Base-by-base conservation (phyloP, 257 asterid genomes). In the Nicotiana otophora region DNA sequence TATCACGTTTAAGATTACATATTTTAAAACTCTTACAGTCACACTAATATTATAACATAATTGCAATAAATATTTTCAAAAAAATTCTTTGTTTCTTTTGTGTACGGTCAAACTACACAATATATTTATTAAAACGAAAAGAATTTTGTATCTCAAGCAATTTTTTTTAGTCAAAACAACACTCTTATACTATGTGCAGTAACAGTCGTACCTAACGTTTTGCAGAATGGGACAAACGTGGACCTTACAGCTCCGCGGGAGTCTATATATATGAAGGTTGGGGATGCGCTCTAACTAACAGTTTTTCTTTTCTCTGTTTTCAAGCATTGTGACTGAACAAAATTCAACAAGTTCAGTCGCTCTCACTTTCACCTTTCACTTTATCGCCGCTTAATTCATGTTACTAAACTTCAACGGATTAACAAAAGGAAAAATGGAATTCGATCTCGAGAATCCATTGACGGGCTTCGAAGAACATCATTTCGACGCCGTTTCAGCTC, bases 391-490 rank as follows among this genome's bases (percentile, higher is more conserved):
- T 26, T 26, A 14, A 26, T 48, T 51, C 16, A 51, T 51, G 2
- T 5, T 74, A 14, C 61, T 48, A 23, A 48, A 23, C 23, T 74
- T 48, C 23, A 26, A 74, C 39, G 3, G 36, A 74, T 15, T 48
- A 72, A 23, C 80, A 26, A 48, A 15, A 36, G 65, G 1, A 33
- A 3, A 83, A 78, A 90, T 90, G 95, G 91, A 89, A 69, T 82
- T 86, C 72, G 89, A 88, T 84, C 86, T 91, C 42, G 88, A 85
- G 82, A 87, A 86, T 84, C 93, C 91, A 54, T 75, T 89, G 31
- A 88, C 88, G 80, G 77, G 68, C 42, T 66, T 36, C 84, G 84
- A 84, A 8, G 89, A 84, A 66, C 39, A 61, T 26, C 83, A 80
- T 8, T 58, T 84, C 91, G 90, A 85, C 85, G 82, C 9, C 85